Evolutionary conservation across 1,284 basidiomycete species (phyloP), one percentile per base, ranked within the genome.

Genomic region (Takashimella koratensis): DNA sequence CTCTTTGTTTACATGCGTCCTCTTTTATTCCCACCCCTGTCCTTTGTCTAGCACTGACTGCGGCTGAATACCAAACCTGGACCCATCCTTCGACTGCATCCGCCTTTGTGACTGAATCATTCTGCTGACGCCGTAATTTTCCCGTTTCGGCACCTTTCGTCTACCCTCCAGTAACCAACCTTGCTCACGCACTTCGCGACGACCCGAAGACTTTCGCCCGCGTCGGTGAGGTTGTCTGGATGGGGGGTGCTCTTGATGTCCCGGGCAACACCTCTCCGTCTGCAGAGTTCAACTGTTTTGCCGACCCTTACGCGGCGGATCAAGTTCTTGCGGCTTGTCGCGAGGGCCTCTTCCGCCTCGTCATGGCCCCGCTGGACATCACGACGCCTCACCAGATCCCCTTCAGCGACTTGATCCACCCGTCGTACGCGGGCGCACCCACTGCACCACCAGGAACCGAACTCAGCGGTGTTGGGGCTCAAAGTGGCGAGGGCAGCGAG

Each of bases 181-280:
- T 98, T 23, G 90, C 91, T 1, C 77, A 79, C 40, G 80, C 88
- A 46, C 78, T 87, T 70, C 80, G 80, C 10, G 70, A 80, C 47
- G 82, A 89, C 63, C 80, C 82, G 1, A 71, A 78, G 26, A 77
- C 82, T 1, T 80, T 82, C 52, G 73, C 86, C 16, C 78, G 79
- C 11, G 78, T 86, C 2, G 83, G 82, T 27, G 81, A 84, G 12
- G 80, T 98, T 23, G 78, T 94, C 19, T 86, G 86, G 70, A 98
- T 98, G 93, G 95, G 94, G n/a, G 94, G 93, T n/a, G 86, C 90
- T 1, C 76, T 98, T 25, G 92, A 97, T 62, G 88, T 90, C 19
- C 91, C 93, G 0, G 94, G 94, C 2, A 98, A 98, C 68, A 90
- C 87, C 0, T 85, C 81, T 13, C 83, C 90, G 3, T 80, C 84